phyloP scores from a whole-genome alignment of 2,329 filamentous ascomycete genomes.

The Graphiopsis chlorocephala region DNA sequence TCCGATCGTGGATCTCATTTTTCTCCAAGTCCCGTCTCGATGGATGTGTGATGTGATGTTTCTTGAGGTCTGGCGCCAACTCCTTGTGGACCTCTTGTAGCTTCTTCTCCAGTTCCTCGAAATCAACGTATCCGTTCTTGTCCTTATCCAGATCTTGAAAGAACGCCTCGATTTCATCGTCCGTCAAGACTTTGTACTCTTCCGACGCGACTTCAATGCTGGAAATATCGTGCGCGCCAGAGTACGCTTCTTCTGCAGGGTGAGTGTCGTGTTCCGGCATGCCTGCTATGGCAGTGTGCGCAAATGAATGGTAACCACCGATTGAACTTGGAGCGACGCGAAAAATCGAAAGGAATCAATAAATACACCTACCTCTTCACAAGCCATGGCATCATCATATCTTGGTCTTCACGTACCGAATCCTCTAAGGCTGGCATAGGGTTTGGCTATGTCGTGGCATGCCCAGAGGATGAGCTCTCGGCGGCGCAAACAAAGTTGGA shows the following conservation, averaged over 20 bases:
- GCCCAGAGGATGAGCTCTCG: slow-evolving; percentile 5
- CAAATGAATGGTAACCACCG: background rate
- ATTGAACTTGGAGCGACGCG: background rate
- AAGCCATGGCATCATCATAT: slow-evolving; percentile 7
- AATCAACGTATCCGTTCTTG: slow-evolving; percentile 52
- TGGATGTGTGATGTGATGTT: slow-evolving; percentile 45
- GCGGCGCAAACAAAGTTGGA: slow-evolving; percentile 9
- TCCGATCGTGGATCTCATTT: slow-evolving; percentile 27
- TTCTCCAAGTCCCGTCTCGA: slow-evolving; percentile 30
- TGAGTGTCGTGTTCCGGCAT: slow-evolving; percentile 4
- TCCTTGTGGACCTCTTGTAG: slow-evolving; percentile 54
- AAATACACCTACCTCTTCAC: background rate
- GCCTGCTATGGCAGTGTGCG: background rate
- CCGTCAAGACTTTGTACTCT: slow-evolving; percentile 33
- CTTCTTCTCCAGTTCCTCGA: slow-evolving; percentile 52
- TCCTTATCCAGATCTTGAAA: slow-evolving; percentile 54
- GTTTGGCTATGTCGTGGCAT: slow-evolving; percentile 4
- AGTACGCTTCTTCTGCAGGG: background rate
- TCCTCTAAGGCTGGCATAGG: slow-evolving; percentile 4
- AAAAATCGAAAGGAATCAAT: background rate
- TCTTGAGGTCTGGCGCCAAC: slow-evolving; percentile 47
- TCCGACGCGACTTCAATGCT: slow-evolving; percentile 22
- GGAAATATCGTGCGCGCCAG: background rate
- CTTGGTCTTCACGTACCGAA: background rate
- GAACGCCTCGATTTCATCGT: slow-evolving; percentile 53